Conservation (phyloP, 169 alveolate species). For the Eimeria sp. region DNA sequence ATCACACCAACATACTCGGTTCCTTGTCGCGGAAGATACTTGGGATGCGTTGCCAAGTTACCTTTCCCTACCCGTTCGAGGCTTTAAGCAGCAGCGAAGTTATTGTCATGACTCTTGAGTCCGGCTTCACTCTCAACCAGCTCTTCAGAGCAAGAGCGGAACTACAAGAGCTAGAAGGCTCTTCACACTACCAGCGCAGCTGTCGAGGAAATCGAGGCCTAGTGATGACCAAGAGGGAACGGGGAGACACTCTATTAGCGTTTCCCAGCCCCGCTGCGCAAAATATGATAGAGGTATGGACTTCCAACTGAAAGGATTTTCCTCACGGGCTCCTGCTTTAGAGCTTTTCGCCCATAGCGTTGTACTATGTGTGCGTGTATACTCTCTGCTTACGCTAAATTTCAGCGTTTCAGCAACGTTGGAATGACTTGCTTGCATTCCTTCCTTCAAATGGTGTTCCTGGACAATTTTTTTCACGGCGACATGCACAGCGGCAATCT, state of each 20-base stretch:
- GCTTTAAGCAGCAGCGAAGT: slow-evolving; percentile 73
- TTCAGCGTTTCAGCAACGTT: slow-evolving; percentile 64
- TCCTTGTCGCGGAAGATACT: slow-evolving; percentile 61
- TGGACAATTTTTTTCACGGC: slow-evolving; percentile 81
- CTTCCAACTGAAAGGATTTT: background rate
- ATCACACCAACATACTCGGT: slow-evolving; percentile 29
- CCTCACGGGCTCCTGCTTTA: background rate
- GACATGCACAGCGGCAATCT: slow-evolving; percentile 84
- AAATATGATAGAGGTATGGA: slow-evolving; percentile 41
- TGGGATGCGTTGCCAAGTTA: slow-evolving; percentile 70
- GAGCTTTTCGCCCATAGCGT: background rate
- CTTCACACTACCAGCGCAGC: background rate
- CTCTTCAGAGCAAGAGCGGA: slow-evolving; percentile 22
- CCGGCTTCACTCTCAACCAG: slow-evolving; percentile 72
- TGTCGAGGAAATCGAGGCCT: background rate
- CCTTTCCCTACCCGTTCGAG: slow-evolving; percentile 73
- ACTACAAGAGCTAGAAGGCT: background rate
- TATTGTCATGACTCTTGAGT: slow-evolving; percentile 60
- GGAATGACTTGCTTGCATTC: slow-evolving; percentile 64
- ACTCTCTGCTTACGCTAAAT: background rate
- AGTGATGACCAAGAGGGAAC: background rate
- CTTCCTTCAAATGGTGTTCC: slow-evolving; percentile 81
- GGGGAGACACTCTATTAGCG: background rate
- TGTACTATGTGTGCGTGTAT: background rate
- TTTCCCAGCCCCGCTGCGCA: slow-evolving; percentile 24